phyloP scores from a whole-genome alignment of 208 protist species.

The Leishmania tropica region DNA sequence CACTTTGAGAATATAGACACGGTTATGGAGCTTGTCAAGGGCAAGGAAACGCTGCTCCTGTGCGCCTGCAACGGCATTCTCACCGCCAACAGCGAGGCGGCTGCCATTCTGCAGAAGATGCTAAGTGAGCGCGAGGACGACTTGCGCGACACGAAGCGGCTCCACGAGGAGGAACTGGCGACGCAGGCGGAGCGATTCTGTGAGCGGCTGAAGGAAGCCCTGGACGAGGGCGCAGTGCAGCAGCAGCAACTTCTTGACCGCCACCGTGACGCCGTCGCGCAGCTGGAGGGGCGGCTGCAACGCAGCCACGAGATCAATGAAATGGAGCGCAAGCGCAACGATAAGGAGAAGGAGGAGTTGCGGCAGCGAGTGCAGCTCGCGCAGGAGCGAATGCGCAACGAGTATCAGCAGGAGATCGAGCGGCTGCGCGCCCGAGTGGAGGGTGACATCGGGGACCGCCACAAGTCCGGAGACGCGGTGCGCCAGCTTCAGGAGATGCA shows the following conservation, averaged over 20 bases:
- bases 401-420: slow-evolving; percentile 55
- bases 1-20: slow-evolving; percentile 3
- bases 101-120: slow-evolving; percentile 13
- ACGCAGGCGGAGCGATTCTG: slow-evolving; percentile 36
- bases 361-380: slow-evolving; percentile 29
- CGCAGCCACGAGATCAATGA: slow-evolving; percentile 56
- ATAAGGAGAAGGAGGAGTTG: slow-evolving; percentile 53
- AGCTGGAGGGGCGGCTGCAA: slow-evolving; percentile 50
- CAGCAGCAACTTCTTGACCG: slow-evolving; percentile 42
- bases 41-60: slow-evolving; percentile 32
- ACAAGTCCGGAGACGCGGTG: slow-evolving; percentile 44
- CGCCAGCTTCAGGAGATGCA: slow-evolving; percentile 50
- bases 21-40: slow-evolving; percentile 22
- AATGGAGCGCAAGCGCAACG: slow-evolving; percentile 41
- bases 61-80: slow-evolving; percentile 23
- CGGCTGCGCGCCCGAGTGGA: slow-evolving; percentile 45
- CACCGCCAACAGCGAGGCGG: slow-evolving; percentile 30
- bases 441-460: slow-evolving; percentile 31
- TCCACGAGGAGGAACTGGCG: slow-evolving; percentile 37
- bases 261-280: slow-evolving; percentile 43
- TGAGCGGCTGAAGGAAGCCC: slow-evolving; percentile 29
- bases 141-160: slow-evolving; percentile 26
- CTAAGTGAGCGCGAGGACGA: slow-evolving; percentile 23
- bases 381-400: slow-evolving; percentile 32
- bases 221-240: slow-evolving; percentile 34